phyloP scores from a whole-genome alignment of 441 rosid species.

The Sinapis alba region DNA sequence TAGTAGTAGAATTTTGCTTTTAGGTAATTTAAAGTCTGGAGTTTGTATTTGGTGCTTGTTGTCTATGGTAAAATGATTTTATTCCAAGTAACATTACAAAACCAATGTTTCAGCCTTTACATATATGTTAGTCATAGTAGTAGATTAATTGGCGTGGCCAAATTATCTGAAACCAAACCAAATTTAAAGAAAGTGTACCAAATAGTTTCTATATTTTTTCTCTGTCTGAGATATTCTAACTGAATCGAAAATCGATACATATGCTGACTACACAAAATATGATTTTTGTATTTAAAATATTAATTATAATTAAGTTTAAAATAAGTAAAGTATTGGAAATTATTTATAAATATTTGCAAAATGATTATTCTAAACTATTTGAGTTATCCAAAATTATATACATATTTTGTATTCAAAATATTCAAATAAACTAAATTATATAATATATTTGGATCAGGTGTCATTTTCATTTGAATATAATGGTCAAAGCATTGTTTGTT shows the following conservation, averaged over 20 bases:
- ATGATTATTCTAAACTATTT: no score
- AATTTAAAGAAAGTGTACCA: no score
- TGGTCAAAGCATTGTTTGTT: no score
- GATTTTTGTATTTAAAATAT: no score
- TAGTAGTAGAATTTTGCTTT: background rate
- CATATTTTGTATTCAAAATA: no score
- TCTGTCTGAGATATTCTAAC: background rate
- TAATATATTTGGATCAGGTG: no score
- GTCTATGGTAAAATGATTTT: background rate
- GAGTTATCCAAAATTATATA: no score
- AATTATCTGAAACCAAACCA: background rate
- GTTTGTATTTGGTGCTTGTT: constrained; percentile 11
- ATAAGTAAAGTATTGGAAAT: background rate
- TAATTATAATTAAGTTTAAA: no score
- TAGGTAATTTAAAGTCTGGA: background rate
- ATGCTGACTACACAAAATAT: background rate
- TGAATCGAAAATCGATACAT: background rate
- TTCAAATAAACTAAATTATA: no score
- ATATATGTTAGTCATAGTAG: no score
- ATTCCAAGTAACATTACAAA: background rate
- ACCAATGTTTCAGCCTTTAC: background rate
- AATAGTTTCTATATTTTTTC: no score
- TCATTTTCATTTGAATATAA: no score
- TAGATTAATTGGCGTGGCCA: background rate
- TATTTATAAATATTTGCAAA: background rate